phyloP scores from a whole-genome alignment of 768 basidiomycete genomes.

The Suillus lakei region DNA sequence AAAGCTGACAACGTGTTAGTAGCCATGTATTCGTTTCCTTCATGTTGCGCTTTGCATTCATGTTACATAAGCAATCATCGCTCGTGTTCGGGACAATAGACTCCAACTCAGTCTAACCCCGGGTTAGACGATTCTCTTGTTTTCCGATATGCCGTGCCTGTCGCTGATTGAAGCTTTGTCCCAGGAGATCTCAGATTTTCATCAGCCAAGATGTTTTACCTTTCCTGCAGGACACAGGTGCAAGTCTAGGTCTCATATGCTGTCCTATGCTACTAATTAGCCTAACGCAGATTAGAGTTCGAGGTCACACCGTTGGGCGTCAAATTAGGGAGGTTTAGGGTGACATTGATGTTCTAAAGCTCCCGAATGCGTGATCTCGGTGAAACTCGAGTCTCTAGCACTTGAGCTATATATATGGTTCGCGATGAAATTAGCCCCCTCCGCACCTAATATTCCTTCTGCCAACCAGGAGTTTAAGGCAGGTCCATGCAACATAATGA shows the following conservation, averaged over 20 bases:
- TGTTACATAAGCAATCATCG: conserved; percentile 3
- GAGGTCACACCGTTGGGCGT: not conserved
- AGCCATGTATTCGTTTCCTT: not conserved
- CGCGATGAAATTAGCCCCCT: not conserved
- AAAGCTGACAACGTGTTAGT: not conserved
- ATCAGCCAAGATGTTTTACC: not conserved
- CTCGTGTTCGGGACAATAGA: conserved; percentile 4
- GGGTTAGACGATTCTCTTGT: not conserved
- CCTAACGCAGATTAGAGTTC: not conserved
- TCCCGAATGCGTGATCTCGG: not conserved
- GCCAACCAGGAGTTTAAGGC: not conserved
- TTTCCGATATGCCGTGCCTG: not conserved
- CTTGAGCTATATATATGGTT: not conserved
- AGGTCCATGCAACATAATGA: not conserved
- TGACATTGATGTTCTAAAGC: not conserved
- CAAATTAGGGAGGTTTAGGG: not conserved
- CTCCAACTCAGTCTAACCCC: not conserved
- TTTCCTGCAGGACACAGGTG: not conserved
- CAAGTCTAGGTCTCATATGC: not conserved
- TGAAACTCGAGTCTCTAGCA: not conserved
- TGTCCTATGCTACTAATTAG: not conserved
- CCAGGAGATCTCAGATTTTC: not conserved
- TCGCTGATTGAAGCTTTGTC: not conserved
- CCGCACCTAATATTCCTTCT: not conserved
- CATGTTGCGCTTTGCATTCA: not conserved